Evolutionary conservation across 2,329 filamentous ascomycete species (phyloP).

Genomic region (Conoideocrella luteorostrata): DNA sequence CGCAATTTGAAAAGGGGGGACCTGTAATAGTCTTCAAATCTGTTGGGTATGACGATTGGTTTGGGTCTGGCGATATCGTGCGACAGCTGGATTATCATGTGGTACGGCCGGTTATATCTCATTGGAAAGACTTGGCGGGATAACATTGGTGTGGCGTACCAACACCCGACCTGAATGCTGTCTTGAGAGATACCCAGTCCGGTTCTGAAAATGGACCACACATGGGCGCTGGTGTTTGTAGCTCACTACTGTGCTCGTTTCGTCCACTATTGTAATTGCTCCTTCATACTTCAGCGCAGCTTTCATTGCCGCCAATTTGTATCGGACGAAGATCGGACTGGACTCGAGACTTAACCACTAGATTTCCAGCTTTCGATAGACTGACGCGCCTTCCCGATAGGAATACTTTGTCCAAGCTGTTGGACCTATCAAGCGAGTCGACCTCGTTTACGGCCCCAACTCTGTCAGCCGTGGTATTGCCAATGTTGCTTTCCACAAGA

Average conservation of each 20-base stretch:
- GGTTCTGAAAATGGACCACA: not conserved
- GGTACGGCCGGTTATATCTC: not conserved
- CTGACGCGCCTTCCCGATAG: slow-evolving; percentile 70
- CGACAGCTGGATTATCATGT: not conserved
- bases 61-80: not conserved
- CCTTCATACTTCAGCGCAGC: too few species aligned
- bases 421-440: slow-evolving; percentile 83
- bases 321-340: slow-evolving; percentile 23
- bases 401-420: slow-evolving; percentile 91
- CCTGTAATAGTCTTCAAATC: not conserved
- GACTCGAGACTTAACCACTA: slow-evolving; percentile 16
- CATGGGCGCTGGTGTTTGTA: not conserved
- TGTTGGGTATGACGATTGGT: not conserved
- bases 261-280: not conserved
- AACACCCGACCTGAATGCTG: not conserved
- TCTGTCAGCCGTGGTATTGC: slow-evolving; percentile 88
- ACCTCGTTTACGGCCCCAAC: slow-evolving; percentile 87
- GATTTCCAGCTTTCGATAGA: slow-evolving; percentile 36
- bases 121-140: too few species aligned
- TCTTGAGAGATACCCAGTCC: not conserved
- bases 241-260: slow-evolving; percentile 13
- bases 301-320: slow-evolving; percentile 8
- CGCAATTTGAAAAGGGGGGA: not conserved
- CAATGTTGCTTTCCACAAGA: slow-evolving; percentile 77
- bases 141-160: too few species aligned